Base-by-base conservation (phyloP, 1,139 yeast genomes). In the Hanseniaspora uvarum region DNA sequence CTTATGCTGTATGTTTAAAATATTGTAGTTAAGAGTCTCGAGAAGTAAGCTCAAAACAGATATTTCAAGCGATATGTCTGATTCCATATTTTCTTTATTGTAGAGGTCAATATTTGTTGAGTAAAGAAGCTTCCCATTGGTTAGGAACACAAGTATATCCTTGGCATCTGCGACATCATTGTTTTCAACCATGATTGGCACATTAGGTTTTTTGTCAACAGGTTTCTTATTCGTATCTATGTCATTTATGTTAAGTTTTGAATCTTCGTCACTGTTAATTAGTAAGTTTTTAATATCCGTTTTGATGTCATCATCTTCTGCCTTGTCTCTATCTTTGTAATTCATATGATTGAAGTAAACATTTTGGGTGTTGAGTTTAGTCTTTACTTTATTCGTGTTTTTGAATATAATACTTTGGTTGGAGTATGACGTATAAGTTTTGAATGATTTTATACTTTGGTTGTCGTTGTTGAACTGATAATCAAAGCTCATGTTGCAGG, bases 341-440 rank as follows among this genome's bases (percentile, higher is more conserved):
- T 48, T 36, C 46, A 48, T 40, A 34, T 41, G 53, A 11, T 50
- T 34, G 34, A 30, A 50, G 18, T 50, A 50, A 0, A 50, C 53
- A 36, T 50, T 50, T 14, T 36, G 23, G 19, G 21, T 50, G 11
- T 41, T 41, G 2, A 43, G 18, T 18, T 40, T 36, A 10, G 46
- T 34, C 4, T 30, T 34, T 6, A 19, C 43, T 11, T 40, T 16
- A 6, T 31, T 38, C 7, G 16, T 48, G 33, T 30, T 39, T 19
- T 36, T 41, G 18, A 41, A 50, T 14, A 50, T 34, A 11, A 50
- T 50, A 19, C 53, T 50, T 14, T 41, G 34, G 23, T 50, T 50
- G 2, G 37, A 21, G 5, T 24, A 21, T 6, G 53, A 41, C 4
- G 47, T 40, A 19, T 50, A 50, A 1, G 53, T 41, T 36, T 28